These are phyloP conservation scores for Sporothrix mexicana DNA, from an alignment of 2,329 filamentous ascomycete genomes.

Conservation along the genomic window DNA sequence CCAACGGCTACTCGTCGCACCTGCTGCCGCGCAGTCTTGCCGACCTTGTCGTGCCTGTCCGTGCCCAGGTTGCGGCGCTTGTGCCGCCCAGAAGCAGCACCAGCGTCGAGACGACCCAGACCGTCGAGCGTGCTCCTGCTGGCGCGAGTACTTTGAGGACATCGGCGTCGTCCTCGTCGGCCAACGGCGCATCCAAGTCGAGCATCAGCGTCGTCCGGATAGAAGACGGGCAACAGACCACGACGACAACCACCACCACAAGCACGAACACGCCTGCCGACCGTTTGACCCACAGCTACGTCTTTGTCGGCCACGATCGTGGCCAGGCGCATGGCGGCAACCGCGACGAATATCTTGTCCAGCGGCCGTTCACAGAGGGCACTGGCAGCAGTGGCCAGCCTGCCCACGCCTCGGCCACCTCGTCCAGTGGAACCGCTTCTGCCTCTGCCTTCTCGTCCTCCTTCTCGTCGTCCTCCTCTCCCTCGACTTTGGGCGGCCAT, in stretches of 20 bases:
- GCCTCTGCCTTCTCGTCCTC: slow-evolving; percentile 41
- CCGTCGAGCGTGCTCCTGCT: background rate
- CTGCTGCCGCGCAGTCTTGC: slow-evolving; percentile 73
- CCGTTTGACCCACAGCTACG: slow-evolving; percentile 64
- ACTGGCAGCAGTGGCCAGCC: background rate
- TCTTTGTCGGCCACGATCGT: slow-evolving; percentile 58
- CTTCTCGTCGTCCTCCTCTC: background rate
- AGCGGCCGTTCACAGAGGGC: slow-evolving; percentile 55
- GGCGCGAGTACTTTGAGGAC: background rate
- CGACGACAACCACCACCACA: slow-evolving; percentile 16
- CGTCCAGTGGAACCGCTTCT: background rate
- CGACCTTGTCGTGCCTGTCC: slow-evolving; percentile 75
- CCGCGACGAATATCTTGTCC: slow-evolving; percentile 75
- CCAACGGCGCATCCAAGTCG: background rate
- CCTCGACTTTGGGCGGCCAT: slow-evolving; percentile 51
- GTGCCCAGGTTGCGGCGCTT: slow-evolving; percentile 74
- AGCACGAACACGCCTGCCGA: slow-evolving; percentile 14
- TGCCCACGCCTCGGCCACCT: background rate
- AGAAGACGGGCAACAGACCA: slow-evolving; percentile 7
- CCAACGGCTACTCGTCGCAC: slow-evolving; percentile 82
- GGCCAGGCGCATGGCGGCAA: slow-evolving; percentile 40
- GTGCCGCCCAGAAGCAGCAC: slow-evolving; percentile 54
- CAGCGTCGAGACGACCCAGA: slow-evolving; percentile 18
- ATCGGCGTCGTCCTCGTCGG: slow-evolving; percentile 12
- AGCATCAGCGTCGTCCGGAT: slow-evolving; percentile 9